phyloP scores from a whole-genome alignment of 2,329 filamentous ascomycete genomes.

The Beauveria bassiana region DNA sequence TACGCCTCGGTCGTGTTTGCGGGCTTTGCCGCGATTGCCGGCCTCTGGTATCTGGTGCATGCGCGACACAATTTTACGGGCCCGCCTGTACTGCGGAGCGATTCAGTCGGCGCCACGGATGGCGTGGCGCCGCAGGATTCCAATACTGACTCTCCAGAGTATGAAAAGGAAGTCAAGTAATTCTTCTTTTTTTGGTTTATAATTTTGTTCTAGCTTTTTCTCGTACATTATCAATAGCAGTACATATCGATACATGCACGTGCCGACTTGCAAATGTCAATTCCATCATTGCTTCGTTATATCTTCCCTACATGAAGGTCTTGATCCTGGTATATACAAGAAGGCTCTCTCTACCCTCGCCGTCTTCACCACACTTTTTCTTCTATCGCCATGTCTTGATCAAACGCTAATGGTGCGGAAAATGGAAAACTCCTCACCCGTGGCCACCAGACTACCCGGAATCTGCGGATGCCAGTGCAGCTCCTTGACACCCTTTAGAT shows the following conservation, averaged over 20 bases:
- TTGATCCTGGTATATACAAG: constrained; percentile 2
- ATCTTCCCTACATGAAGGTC: background rate
- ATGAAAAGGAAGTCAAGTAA: constrained; percentile 3
- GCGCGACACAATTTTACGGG: constrained; percentile 58
- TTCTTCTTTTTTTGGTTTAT: background rate
- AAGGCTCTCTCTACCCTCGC: background rate
- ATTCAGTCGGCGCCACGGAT: background rate
- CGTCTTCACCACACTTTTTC: background rate
- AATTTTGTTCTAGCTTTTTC: background rate
- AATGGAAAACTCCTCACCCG: constrained; percentile 81
- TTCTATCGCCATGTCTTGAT: background rate
- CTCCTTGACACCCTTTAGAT: constrained; percentile 91
- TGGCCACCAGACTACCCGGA: constrained; percentile 79
- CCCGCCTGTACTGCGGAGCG: constrained; percentile 31
- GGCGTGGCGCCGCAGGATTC: constrained; percentile 8
- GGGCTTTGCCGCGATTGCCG: constrained; percentile 51
- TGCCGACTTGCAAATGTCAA: background rate
- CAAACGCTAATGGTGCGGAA: constrained; percentile 78
- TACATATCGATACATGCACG: background rate
- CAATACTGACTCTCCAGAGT: background rate
- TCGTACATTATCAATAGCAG: background rate
- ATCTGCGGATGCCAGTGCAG: constrained; percentile 97
- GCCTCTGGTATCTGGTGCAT: constrained; percentile 55
- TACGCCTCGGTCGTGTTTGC: constrained; percentile 60
- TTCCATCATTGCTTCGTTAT: background rate